Evolutionary conservation across 2,329 filamentous ascomycete species (phyloP).

Genomic region (Aspergillus sp.): DNA sequence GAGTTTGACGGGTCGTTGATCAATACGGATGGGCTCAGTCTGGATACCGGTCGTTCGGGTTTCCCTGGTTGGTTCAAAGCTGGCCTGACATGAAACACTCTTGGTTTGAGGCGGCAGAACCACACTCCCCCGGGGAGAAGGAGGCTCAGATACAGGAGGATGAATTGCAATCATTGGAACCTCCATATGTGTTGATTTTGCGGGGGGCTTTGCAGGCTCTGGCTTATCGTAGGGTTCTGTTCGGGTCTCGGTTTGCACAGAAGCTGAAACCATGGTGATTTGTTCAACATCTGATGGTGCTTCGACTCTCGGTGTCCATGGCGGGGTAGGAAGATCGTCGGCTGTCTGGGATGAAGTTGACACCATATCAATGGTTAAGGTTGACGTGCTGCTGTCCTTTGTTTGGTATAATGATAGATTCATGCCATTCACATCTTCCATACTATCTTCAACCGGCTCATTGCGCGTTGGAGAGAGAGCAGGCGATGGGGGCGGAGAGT

Average conservation of each 20-base stretch:
- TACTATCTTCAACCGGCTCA: constrained; percentile 1
- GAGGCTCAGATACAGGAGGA: constrained; percentile 80
- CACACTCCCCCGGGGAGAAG: constrained; percentile 70
- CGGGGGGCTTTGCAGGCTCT: constrained; percentile 15
- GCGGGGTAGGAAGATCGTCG: constrained; percentile 36
- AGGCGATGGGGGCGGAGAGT: constrained; percentile 78
- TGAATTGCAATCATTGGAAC: constrained; percentile 91
- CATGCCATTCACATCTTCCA: not conserved
- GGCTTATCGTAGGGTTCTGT: constrained; percentile 15
- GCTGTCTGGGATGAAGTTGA: constrained; percentile 47
- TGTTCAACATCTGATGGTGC: constrained; percentile 18
- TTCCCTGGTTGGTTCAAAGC: constrained; percentile 48
- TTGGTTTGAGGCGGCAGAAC: constrained; percentile 80
- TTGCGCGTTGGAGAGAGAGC: constrained; percentile 22
- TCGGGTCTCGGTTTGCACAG: constrained; percentile 37
- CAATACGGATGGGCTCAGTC: constrained; percentile 87
- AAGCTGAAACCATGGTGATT: constrained; percentile 27
- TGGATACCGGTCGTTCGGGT: constrained; percentile 66
- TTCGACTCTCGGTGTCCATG: constrained; percentile 33
- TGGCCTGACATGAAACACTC: constrained; percentile 79
- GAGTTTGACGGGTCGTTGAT: constrained; percentile 71
- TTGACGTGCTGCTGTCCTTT: constrained; percentile 34
- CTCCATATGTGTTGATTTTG: constrained; percentile 34
- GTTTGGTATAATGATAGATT: constrained; percentile 14
- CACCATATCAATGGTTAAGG: constrained; percentile 35